Percentiles rank a stretch among this genome's conserved stretches.
These are phyloP conservation scores for Clohesyomyces aquaticus DNA, from an alignment of 495 filamentous ascomycete species.

Conservation along the genomic window DNA sequence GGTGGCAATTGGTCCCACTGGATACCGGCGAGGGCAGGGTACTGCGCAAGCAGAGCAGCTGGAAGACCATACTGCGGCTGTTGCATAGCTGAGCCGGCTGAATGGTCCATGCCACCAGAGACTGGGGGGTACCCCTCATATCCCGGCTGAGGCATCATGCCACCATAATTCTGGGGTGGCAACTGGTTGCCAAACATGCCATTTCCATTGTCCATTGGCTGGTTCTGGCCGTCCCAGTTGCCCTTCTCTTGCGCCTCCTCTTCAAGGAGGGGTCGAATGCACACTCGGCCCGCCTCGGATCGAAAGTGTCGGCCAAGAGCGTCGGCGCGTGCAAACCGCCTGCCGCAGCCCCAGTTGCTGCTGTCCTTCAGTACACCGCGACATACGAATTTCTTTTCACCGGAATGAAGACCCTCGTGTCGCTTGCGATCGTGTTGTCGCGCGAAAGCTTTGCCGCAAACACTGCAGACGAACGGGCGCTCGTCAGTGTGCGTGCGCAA, in stretches of 20 bases:
- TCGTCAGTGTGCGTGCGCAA: slow-evolving; percentile 53
- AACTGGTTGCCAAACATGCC: slow-evolving; percentile 20
- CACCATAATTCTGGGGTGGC: slow-evolving; percentile 22
- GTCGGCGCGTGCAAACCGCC: slow-evolving; percentile 92
- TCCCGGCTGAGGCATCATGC: slow-evolving; percentile 32
- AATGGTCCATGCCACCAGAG: slow-evolving; percentile 21
- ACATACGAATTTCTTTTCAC: slow-evolving; percentile 83
- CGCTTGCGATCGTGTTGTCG: slow-evolving; percentile 52
- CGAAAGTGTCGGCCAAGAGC: slow-evolving; percentile 96
- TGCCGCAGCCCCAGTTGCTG: slow-evolving; percentile 87
- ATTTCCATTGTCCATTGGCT: slow-evolving; percentile 33
- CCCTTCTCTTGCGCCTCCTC: slow-evolving; percentile 69
- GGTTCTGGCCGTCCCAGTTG: slow-evolving; percentile 35
- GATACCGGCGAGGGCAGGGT: slow-evolving; percentile 82
- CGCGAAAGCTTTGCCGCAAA: slow-evolving; percentile 84
- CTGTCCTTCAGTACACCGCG: slow-evolving; percentile 83
- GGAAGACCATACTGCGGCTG: slow-evolving; percentile 58
- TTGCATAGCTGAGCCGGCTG: slow-evolving; percentile 3
- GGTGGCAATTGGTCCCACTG: slow-evolving; percentile 64
- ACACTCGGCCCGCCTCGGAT: slow-evolving; percentile 91
- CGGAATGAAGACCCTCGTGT: slow-evolving; percentile 51
- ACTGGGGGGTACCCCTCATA: slow-evolving; percentile 24
- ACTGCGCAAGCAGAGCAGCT: slow-evolving; percentile 84
- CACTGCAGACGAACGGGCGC: slow-evolving; percentile 58
- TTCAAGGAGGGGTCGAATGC: slow-evolving; percentile 92